phyloP scores from a whole-genome alignment of 2,329 filamentous ascomycete species.

The Waltergamsia citrina region DNA sequence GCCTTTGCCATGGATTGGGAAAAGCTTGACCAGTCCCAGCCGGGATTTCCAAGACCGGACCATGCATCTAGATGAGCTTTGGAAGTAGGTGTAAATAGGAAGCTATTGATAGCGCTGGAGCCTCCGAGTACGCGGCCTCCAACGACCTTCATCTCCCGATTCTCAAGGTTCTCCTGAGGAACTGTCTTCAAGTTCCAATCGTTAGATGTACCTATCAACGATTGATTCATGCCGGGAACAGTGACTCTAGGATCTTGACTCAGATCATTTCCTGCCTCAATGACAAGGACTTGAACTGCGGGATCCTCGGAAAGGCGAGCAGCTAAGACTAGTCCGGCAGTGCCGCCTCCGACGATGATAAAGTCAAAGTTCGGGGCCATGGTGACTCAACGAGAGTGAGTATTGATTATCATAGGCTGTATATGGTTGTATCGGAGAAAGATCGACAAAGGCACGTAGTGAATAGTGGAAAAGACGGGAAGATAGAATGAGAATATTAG shows the following conservation, averaged over 20 bases:
- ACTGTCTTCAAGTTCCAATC: conserved; percentile 15
- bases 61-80: conserved; percentile 14
- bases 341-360: conserved; percentile 19
- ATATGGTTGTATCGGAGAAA: too few relatives aligned
- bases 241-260: conserved; percentile 13
- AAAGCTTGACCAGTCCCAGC: conserved; percentile 15
- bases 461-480: too few relatives aligned
- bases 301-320: conserved; percentile 10
- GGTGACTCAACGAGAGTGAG: not conserved
- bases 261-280: conserved; percentile 10
- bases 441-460: too few relatives aligned
- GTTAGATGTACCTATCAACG: conserved; percentile 12
- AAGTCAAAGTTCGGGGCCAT: not conserved
- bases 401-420: too few relatives aligned
- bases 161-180: conserved; percentile 11
- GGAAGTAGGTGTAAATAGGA: conserved; percentile 10
- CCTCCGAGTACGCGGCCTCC: conserved; percentile 14
- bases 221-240: conserved; percentile 13
- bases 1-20: conserved; percentile 7
- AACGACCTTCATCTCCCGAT: conserved; percentile 9
- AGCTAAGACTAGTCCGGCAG: conserved; percentile 17
- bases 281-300: not conserved
- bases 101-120: conserved; percentile 17
- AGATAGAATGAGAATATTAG: too few relatives aligned
- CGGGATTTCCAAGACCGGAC: conserved; percentile 14